Evolutionary conservation across 176 grass and related monocot species (phyloP), one percentile per base, ranked within the genome.

Genomic region (Eremochloa ophiuroides): DNA sequence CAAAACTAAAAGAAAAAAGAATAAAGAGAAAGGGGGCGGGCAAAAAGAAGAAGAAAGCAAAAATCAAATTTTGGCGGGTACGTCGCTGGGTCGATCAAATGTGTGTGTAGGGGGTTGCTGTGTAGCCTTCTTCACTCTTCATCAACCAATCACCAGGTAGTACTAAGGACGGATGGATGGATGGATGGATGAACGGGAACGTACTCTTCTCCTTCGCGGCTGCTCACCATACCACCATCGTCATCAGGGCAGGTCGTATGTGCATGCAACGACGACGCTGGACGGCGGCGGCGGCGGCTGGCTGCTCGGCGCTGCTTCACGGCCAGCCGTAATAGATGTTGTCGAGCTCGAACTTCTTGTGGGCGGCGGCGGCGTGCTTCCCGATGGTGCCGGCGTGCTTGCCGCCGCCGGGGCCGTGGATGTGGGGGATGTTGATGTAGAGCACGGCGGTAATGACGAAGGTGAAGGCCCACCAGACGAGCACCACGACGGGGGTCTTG

Each of bases 391-490:
- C 27, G 73, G 35, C 27, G 75, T 31, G 29, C 8, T 80, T 72
- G 51, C 55, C 37, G 51, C 55, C 37, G 64, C 72, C 58, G 10
- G 73, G 35, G 9, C 60, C 62, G 17, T 90, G 88, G 17, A 86
- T 68, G 88, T 90, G 88, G 7, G 88, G 88, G 75, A 95, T 93
- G 75, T 91, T 87, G 64, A 95, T 93, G 83, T 89, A 93, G 78
- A 98, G 90, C 44, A 98, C 90, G 23, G 92, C 90, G 85, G 93
- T 91, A 71, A 94, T 89, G 78, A 95, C 91, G 76, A 91, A 90
- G 60, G 93, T 85, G 85, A 98, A 94, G 0, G 92, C 95, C 80
- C 92, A 92, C 90, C 92, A 95, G 50, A 98, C 88, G 16, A 92
- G 93, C 75, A 98, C 81, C 6, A 98, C 86, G 1, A 94, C 82